These are phyloP conservation scores for Torulaspora franciscae DNA, from an alignment of 805 yeast genomes.

Conservation along the genomic window DNA sequence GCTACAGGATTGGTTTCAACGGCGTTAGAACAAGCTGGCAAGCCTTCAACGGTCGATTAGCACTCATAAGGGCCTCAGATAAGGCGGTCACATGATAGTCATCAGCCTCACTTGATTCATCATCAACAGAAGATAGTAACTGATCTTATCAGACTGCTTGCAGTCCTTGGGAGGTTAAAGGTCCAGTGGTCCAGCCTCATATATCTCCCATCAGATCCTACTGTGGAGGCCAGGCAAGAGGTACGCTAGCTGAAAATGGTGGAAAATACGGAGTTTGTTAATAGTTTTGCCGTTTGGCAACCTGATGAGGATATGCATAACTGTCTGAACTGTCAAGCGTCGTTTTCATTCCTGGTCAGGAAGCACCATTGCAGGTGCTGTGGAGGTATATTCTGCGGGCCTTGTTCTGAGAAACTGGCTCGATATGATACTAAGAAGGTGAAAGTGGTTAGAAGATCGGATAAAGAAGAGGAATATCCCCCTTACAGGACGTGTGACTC, in stretches of 20 bases:
- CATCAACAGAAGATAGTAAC: not conserved
- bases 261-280: constrained; percentile 15
- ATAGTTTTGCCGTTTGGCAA: constrained; percentile 32
- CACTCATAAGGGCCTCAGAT: not conserved
- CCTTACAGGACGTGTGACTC: constrained; percentile 54
- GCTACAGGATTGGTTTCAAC: not conserved
- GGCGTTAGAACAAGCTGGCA: not conserved
- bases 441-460: constrained; percentile 23
- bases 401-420: constrained; percentile 29
- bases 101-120: not conserved
- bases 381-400: constrained; percentile 57
- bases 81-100: not conserved
- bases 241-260: constrained; percentile 4
- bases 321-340: constrained; percentile 46
- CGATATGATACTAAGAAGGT: constrained; percentile 29
- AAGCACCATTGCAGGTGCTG: constrained; percentile 68
- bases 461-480: constrained; percentile 39
- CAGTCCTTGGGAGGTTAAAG: not conserved
- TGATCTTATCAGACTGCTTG: not conserved
- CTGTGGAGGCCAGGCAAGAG: not conserved
- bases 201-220: not conserved
- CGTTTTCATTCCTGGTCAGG: constrained; percentile 49
- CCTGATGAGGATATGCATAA: constrained; percentile 25
- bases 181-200: not conserved
- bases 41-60: not conserved